phyloP scores from a whole-genome alignment of 768 basidiomycete species.

The Mycena rebaudengoi region DNA sequence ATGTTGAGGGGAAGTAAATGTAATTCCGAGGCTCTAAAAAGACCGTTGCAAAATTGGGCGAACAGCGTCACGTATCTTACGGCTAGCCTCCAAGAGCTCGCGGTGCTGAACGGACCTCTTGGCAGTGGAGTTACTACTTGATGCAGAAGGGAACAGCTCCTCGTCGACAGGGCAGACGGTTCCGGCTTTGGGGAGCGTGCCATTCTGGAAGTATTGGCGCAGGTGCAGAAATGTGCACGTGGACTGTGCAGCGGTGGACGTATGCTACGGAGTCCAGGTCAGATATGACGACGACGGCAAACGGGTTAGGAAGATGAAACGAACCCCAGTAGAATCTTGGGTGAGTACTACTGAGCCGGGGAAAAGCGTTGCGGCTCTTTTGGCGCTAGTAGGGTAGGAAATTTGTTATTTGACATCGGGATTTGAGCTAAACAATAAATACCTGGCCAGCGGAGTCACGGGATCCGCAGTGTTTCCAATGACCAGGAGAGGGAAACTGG shows the following conservation, averaged over 20 bases:
- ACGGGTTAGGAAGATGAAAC: neutral
- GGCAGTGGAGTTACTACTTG: too few relatives aligned
- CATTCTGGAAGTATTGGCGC: constrained; percentile 26
- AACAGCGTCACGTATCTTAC: too few relatives aligned
- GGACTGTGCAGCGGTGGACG: neutral
- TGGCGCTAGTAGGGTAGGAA: too few relatives aligned
- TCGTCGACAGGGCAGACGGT: neutral
- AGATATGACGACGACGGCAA: neutral
- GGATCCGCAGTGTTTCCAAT: constrained; percentile 53
- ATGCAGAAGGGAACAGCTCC: too few relatives aligned
- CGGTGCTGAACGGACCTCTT: too few relatives aligned
- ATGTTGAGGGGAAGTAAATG: too few relatives aligned
- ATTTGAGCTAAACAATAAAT: neutral
- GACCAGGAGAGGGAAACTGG: constrained; percentile 48
- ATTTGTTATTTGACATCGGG: too few relatives aligned
- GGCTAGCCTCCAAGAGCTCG: too few relatives aligned
- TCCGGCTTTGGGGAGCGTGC: constrained; percentile 14
- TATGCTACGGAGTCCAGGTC: neutral
- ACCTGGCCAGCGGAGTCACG: neutral
- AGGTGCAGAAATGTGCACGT: constrained; percentile 18
- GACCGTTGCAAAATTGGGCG: too few relatives aligned
- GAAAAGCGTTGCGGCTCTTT: constrained; percentile 47
- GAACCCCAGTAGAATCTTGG: constrained; percentile 53
- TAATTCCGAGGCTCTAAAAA: too few relatives aligned
- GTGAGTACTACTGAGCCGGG: constrained; percentile 49